Conservation (phyloP, 495 filamentous ascomycete genomes). For the Pseudoneurospora amorphoporcata region DNA sequence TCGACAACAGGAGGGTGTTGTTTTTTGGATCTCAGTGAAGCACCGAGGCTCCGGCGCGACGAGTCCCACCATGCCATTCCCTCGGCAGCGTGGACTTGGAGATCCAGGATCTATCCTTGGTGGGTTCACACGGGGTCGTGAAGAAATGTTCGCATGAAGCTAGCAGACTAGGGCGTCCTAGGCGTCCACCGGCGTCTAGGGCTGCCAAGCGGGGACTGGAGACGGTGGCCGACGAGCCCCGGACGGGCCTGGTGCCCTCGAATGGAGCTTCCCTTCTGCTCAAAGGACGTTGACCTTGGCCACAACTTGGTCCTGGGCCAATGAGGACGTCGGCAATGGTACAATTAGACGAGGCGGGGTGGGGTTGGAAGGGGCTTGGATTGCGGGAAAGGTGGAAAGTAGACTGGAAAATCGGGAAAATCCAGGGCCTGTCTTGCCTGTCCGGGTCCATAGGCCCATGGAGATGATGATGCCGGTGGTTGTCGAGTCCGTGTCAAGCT, state of each 20-base stretch:
- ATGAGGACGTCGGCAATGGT: not conserved
- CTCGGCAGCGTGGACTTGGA: not conserved
- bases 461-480: not conserved
- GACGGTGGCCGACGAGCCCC: not conserved
- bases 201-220: not conserved
- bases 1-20: constrained; percentile 10
- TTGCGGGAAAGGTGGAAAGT: not conserved
- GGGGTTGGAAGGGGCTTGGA: not conserved
- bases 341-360: not conserved
- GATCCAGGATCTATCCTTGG: not conserved
- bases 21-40: constrained; percentile 5
- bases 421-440: not conserved
- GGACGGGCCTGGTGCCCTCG: not conserved
- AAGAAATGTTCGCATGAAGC: constrained; percentile 1
- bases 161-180: not conserved
- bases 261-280: not conserved
- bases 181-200: not conserved
- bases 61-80: constrained; percentile 25
- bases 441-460: not conserved
- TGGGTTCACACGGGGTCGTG: not conserved
- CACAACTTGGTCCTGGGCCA: not conserved
- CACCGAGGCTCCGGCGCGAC: constrained; percentile 7
- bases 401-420: not conserved
- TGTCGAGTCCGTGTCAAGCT: not conserved
- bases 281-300: not conserved